Conservation (phyloP, 805 yeast genomes). For the Groenewaldozyma tartarivorans region DNA sequence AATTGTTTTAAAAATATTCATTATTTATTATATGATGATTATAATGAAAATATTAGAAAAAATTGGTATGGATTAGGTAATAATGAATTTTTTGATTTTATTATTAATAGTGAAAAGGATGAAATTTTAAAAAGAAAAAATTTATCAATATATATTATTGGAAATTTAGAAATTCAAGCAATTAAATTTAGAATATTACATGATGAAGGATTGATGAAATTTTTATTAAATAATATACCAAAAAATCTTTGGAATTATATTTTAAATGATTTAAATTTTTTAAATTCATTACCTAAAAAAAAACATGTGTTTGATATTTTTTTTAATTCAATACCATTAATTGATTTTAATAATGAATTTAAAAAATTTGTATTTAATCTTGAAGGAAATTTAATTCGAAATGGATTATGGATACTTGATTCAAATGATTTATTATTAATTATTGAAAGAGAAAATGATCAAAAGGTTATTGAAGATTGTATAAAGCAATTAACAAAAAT, state of each 20-base stretch:
- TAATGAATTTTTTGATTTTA: constrained; percentile 10
- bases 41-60: not conserved
- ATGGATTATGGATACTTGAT: constrained; percentile 2
- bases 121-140: constrained; percentile 4
- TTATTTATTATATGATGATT: not conserved
- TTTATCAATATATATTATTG: constrained; percentile 4
- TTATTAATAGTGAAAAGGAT: constrained; percentile 1
- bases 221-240: constrained; percentile 2
- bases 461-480: not conserved
- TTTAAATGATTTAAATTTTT: not conserved
- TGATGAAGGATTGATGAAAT: constrained; percentile 2
- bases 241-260: not conserved
- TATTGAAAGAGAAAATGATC: too few species aligned
- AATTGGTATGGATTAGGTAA: not conserved
- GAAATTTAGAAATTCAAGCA: constrained; percentile 8
- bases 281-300: not conserved
- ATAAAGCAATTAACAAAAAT: not conserved
- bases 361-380: not conserved
- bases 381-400: not conserved
- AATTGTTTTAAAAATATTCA: not conserved
- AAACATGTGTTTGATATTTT: not conserved
- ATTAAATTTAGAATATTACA: constrained; percentile 3
- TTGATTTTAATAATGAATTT: not conserved
- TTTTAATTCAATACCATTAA: not conserved
- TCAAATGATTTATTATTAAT: not conserved